Evolutionary conservation across 768 basidiomycete genomes (phyloP).

Genomic region (Fomitopsis pulvina): DNA sequence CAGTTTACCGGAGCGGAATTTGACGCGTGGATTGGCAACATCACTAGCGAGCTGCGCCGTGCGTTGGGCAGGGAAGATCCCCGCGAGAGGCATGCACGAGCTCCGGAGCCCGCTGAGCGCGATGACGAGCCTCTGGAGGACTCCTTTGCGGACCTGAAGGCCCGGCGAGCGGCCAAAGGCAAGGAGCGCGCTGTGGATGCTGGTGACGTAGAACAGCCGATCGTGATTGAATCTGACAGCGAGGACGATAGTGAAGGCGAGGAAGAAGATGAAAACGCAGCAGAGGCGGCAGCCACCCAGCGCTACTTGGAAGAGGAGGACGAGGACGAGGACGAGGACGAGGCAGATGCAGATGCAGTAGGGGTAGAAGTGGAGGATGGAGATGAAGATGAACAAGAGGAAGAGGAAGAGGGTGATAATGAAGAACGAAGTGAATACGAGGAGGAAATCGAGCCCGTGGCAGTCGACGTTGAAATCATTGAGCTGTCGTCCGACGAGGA

Average conservation of each 20-base stretch:
- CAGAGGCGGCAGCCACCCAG: conserved; percentile 16
- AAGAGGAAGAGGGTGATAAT: conserved; percentile 26
- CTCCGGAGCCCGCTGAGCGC: conserved; percentile 17
- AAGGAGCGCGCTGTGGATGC: conserved; percentile 59
- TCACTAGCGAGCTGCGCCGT: conserved; percentile 48
- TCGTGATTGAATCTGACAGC: conserved; percentile 4
- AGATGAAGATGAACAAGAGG: conserved; percentile 10
- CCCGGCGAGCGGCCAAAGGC: conserved; percentile 54
- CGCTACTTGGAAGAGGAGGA: conserved; percentile 17
- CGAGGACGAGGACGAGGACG: background rate
- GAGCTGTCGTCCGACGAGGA: conserved; percentile 17
- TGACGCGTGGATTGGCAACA: conserved; percentile 62
- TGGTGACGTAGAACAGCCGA: conserved; percentile 32
- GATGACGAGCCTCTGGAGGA: conserved; percentile 35
- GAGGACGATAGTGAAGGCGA: conserved; percentile 26
- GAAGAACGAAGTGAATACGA: conserved; percentile 24
- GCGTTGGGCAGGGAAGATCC: conserved; percentile 45
- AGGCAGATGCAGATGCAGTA: background rate
- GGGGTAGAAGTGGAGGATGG: background rate
- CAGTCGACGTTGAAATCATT: conserved; percentile 16
- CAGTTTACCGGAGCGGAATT: conserved; percentile 64
- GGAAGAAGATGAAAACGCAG: conserved; percentile 15
- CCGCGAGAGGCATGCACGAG: conserved; percentile 8
- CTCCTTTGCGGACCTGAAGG: conserved; percentile 48
- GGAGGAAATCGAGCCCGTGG: background rate